Evolutionary conservation across 768 basidiomycete species (phyloP).

Genomic region (Tricholoma sp.): DNA sequence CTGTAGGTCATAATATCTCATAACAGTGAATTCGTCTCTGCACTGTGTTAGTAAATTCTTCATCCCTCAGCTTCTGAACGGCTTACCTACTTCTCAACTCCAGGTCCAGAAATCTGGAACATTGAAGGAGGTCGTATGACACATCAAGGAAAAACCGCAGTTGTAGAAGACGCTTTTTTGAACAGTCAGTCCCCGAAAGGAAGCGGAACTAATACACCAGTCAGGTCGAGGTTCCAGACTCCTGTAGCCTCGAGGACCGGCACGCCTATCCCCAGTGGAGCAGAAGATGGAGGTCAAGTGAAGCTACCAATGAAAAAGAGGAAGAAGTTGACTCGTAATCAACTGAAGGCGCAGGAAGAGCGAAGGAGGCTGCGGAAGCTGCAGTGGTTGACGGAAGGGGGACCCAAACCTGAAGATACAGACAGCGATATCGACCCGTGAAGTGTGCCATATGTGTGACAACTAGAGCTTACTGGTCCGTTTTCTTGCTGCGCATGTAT

Average conservation of each 20-base stretch:
- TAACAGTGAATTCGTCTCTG: constrained; percentile 83
- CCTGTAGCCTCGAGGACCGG: constrained; percentile 64
- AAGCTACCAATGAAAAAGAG: constrained; percentile 61
- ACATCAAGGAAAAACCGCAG: constrained; percentile 82
- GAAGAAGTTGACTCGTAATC: constrained; percentile 89
- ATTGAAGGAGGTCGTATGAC: constrained; percentile 82
- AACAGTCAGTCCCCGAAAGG: constrained; percentile 67
- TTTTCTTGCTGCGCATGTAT: not conserved
- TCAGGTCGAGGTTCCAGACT: constrained; percentile 62
- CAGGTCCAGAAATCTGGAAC: constrained; percentile 93
- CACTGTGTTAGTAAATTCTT: constrained; percentile 56
- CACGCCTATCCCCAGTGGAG: constrained; percentile 79
- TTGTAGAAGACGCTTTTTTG: constrained; percentile 80
- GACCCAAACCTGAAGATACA: constrained; percentile 78
- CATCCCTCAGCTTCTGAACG: constrained; percentile 4
- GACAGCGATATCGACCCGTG: constrained; percentile 47
- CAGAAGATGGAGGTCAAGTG: constrained; percentile 43
- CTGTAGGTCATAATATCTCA: constrained; percentile 90
- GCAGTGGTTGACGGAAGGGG: constrained; percentile 79
- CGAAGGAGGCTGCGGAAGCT: constrained; percentile 75
- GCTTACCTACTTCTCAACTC: constrained; percentile 8
- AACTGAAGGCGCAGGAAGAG: constrained; percentile 86
- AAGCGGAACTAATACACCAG: constrained; percentile 68
- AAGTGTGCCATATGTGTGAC: not conserved
- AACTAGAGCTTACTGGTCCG: not conserved